These are phyloP conservation scores for Acer campestre DNA, from an alignment of 345 rosid genomes.

Conservation along the genomic window DNA sequence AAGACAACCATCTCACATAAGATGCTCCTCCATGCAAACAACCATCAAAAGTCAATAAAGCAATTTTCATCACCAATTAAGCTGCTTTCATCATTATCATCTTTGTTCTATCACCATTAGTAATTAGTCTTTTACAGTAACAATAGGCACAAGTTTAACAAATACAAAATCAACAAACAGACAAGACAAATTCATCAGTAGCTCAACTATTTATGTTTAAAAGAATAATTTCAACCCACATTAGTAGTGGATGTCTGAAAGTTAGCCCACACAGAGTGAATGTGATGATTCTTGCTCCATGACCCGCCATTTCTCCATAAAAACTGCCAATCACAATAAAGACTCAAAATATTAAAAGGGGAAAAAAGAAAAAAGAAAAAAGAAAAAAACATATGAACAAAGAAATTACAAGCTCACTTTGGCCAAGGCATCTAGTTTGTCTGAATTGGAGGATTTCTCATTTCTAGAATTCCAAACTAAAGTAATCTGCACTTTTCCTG, in stretches of 20 bases:
- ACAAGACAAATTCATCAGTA: not conserved
- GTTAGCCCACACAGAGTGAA: constrained; percentile 98
- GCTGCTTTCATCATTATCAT: not conserved
- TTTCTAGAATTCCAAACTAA: constrained; percentile 94
- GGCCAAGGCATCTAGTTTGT: constrained; percentile 74
- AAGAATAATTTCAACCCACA: constrained; percentile 50
- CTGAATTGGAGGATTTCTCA: constrained; percentile 67
- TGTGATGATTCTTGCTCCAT: constrained; percentile 49
- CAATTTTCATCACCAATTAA: not conserved
- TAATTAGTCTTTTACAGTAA: not conserved
- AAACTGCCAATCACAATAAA: constrained; percentile 50
- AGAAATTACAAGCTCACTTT: constrained; percentile 45
- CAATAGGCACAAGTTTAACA: not conserved
- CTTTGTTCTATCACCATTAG: not conserved
- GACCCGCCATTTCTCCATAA: constrained; percentile 88
- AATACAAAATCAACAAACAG: not conserved
- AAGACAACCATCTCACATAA: not conserved
- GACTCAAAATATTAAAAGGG: constrained; percentile 6
- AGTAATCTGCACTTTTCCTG: constrained; percentile 88
- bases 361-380: not conserved
- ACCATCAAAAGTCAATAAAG: not conserved
- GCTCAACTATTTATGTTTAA: not conserved
- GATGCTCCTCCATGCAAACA: not conserved
- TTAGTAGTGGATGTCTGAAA: constrained; percentile 93
- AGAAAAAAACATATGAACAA: not conserved